Base-by-base conservation (phyloP, 169 alveolate genomes). In the Ichthyophthirius multifiliis region DNA sequence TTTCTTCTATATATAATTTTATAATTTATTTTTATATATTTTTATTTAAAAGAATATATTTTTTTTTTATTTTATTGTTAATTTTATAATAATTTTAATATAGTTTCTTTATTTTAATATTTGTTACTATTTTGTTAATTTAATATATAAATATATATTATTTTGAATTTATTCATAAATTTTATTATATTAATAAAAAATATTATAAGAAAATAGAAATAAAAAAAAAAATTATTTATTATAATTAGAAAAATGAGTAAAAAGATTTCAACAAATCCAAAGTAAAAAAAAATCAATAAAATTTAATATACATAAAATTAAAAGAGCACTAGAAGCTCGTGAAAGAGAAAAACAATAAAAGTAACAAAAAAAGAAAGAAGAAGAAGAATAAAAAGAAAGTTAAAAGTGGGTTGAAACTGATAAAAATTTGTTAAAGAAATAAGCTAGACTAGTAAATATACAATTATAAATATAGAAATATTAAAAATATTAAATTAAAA, bases 281-380 rank as follows among this genome's bases (percentile, higher is more conserved):
- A 55, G 71, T 55, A 55, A 55, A 10, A 23, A 20, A 20, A n/a
- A n/a, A n/a, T 55, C 31, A 27, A 55, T 55, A 20, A 20, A 55
- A 20, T 55, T 55, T 6, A 23, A 55, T 27, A 20, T 55, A 55
- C 41, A 23, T 27, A 27, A 55, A 10, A 1, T 46, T 6, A 46
- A 2, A 13, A 55, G 71, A 5, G 71, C 71, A 4, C 18, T 10
- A 7, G 71, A 55, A 55, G 71, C 71, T 5, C 5, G 71, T 13
- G 71, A 55, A 20, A 55, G 71, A 27, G 71, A 55, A 55, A 55
- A 55, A 27, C 43, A 55, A 55, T 20, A 55, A 27, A 55, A 55
- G 18, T 27, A 55, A n/a, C 31, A 55, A 55, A 16, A 16, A 15
- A 55, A 23, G 31, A 27, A 15, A 3, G 4, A 27, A 10, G 71